Evolutionary conservation across 345 rosid genomes (phyloP).

Genomic region (Pistacia atlantica): DNA sequence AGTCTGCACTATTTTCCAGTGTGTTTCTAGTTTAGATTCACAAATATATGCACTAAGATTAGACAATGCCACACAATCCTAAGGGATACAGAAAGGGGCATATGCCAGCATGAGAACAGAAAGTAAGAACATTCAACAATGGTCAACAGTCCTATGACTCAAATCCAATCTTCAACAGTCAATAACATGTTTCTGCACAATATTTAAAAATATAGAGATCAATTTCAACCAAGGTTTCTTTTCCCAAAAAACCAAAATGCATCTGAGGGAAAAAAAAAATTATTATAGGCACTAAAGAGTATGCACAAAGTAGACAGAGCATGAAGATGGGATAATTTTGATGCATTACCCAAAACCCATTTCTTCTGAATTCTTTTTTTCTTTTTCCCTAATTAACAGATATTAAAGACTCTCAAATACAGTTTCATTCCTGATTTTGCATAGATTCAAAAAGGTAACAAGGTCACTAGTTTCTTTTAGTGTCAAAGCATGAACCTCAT

Average conservation of each 20-base stretch:
- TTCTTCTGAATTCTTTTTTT: background rate
- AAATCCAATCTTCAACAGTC: conserved; percentile 14
- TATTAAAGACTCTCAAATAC: background rate
- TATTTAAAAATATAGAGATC: background rate
- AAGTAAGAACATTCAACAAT: conserved; percentile 1
- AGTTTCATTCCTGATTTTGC: conserved; percentile 3
- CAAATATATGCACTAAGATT: background rate
- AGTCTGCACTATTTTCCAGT: background rate
- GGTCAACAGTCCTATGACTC: conserved; percentile 1
- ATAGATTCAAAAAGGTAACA: background rate
- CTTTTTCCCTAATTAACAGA: background rate
- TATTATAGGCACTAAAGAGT: background rate
- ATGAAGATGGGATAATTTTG: background rate
- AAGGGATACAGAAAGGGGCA: background rate
- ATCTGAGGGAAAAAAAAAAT: background rate
- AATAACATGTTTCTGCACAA: background rate
- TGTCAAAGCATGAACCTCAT: background rate
- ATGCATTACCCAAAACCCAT: background rate
- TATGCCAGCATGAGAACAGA: conserved; percentile 3
- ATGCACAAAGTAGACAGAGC: background rate
- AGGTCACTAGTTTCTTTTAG: background rate
- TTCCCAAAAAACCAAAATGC: background rate
- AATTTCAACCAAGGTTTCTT: background rate
- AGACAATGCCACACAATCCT: background rate
- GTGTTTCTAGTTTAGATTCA: background rate